phyloP scores from a whole-genome alignment of 2,329 filamentous ascomycete genomes.

The Chaetoscypha palmicola region DNA sequence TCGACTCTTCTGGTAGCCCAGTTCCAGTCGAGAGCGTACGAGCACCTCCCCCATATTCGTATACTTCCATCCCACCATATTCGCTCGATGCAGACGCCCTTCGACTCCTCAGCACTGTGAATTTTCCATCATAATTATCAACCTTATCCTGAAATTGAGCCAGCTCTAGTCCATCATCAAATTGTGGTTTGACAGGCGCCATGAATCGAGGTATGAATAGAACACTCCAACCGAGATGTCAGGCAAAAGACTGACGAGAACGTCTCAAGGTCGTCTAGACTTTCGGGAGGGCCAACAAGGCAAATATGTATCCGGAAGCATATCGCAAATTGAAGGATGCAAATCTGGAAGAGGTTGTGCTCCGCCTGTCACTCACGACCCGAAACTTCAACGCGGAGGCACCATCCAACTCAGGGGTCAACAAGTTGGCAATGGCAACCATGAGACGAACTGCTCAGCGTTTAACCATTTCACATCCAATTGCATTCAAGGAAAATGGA shows the following conservation, averaged over 20 bases:
- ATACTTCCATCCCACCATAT: constrained; percentile 12
- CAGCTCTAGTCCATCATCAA: constrained; percentile 13
- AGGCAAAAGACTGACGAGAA: not conserved
- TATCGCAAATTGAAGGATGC: not conserved
- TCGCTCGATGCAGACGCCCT: constrained; percentile 7
- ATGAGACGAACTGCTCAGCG: too few relatives aligned
- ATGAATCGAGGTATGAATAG: too few relatives aligned
- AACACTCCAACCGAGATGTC: too few relatives aligned
- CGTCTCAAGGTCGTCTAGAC: not conserved
- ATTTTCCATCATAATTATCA: constrained; percentile 3
- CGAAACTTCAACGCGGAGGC: too few relatives aligned
- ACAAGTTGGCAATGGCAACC: too few relatives aligned
- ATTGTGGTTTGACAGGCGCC: constrained; percentile 6
- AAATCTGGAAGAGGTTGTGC: too few relatives aligned
- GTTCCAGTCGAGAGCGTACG: constrained; percentile 3
- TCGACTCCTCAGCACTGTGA: constrained; percentile 3
- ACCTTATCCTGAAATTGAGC: constrained; percentile 1
- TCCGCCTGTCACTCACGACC: too few relatives aligned
- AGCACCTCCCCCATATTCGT: constrained; percentile 9
- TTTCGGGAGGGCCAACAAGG: not conserved
- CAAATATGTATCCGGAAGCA: not conserved
- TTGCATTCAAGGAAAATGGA: too few relatives aligned
- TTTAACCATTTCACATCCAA: too few relatives aligned
- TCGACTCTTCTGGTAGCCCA: constrained; percentile 14
- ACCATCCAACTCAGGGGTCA: too few relatives aligned